Conservation (phyloP, 2,329 filamentous ascomycete species). For the Pseudogymnoascus sp. region DNA sequence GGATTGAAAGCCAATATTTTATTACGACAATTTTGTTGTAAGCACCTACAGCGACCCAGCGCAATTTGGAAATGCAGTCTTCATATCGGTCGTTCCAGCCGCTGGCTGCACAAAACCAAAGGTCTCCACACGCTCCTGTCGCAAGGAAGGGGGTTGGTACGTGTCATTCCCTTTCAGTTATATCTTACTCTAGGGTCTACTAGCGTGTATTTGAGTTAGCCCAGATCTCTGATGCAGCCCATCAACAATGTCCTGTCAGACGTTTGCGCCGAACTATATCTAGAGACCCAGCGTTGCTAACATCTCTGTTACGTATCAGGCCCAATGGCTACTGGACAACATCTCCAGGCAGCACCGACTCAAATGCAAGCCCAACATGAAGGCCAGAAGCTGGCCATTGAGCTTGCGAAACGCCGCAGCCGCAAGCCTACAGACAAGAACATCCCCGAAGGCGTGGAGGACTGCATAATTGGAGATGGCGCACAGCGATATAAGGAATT, state of each 20-base stretch:
- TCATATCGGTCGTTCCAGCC: constrained; percentile 24
- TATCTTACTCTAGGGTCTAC: constrained; percentile 7
- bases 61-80: constrained; percentile 23
- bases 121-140: constrained; percentile 25
- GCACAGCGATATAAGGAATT: constrained; percentile 75
- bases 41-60: not conserved
- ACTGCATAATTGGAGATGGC: constrained; percentile 72
- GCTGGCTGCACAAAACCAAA: constrained; percentile 14
- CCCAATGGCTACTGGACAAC: constrained; percentile 25
- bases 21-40: not conserved
- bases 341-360: constrained; percentile 35
- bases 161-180: constrained; percentile 17
- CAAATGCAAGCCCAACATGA: constrained; percentile 44
- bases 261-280: constrained; percentile 3
- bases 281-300: constrained; percentile 9
- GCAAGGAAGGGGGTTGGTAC: constrained; percentile 29
- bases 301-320: constrained; percentile 17
- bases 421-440: constrained; percentile 92
- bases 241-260: constrained; percentile 2
- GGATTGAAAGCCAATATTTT: not conserved
- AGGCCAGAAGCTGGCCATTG: constrained; percentile 44
- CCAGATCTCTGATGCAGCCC: not conserved
- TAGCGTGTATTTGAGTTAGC: constrained; percentile 7
- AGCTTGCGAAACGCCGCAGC: constrained; percentile 69
- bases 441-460: constrained; percentile 81